These are phyloP conservation scores for Xerocomus nothofagi DNA, from an alignment of 1,284 basidiomycete species.

Conservation along the genomic window DNA sequence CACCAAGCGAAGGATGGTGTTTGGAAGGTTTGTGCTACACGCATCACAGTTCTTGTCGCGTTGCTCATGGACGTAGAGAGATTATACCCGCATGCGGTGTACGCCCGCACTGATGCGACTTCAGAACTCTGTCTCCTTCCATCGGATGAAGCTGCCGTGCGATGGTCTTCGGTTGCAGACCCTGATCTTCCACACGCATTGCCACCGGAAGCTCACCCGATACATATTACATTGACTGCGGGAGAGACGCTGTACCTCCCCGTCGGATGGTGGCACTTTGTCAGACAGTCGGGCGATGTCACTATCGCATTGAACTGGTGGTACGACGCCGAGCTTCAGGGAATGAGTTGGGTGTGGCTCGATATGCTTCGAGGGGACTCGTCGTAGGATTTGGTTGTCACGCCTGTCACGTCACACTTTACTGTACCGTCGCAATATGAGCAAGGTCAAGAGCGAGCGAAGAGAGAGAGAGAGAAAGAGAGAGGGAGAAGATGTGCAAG, in stretches of 20 bases:
- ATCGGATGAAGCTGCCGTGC: constrained; percentile 45
- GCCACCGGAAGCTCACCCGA: constrained; percentile 56
- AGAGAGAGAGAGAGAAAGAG: constrained; percentile 48
- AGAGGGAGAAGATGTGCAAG: constrained; percentile 51
- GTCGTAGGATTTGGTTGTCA: too few relatives aligned
- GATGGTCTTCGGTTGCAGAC: constrained; percentile 74
- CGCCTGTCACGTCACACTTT: constrained; percentile 27
- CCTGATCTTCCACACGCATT: constrained; percentile 49
- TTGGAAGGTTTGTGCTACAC: constrained; percentile 58
- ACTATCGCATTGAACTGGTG: constrained; percentile 88
- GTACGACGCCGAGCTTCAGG: constrained; percentile 77
- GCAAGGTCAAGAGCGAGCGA: constrained; percentile 69
- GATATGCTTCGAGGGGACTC: constrained; percentile 61
- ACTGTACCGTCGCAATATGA: constrained; percentile 37
- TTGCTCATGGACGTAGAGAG: constrained; percentile 47
- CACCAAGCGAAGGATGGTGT: constrained; percentile 85
- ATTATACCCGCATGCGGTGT: constrained; percentile 69
- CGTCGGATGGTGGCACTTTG: constrained; percentile 90
- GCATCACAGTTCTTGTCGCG: background rate
- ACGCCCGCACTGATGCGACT: constrained; percentile 42
- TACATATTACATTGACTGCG: constrained; percentile 61
- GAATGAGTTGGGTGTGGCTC: constrained; percentile 66
- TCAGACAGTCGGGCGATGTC: constrained; percentile 60
- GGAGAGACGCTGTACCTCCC: constrained; percentile 90
- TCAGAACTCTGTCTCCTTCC: constrained; percentile 47